A percentile compares a stretch with the other conserved stretches of the same genome.
Conservation (phyloP, 1,139 yeast species). For the Candida anutae region DNA sequence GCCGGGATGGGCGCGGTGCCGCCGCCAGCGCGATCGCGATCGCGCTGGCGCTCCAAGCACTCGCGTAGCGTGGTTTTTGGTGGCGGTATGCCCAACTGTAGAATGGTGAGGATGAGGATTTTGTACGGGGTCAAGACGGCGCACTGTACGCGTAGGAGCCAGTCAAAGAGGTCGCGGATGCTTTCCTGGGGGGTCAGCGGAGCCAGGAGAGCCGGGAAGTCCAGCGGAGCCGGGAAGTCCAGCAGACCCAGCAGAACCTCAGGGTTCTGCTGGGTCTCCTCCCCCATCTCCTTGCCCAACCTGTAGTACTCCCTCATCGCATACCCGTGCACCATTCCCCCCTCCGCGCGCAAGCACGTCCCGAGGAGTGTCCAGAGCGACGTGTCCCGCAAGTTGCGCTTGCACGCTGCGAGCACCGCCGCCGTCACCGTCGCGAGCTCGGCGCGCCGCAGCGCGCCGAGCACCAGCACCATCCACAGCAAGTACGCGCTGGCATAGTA, state of each 20-base stretch:
- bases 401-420: constrained; percentile 10
- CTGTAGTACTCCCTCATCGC: constrained; percentile 14
- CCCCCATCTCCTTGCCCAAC: no score
- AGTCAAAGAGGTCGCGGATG: no score
- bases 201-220: no score
- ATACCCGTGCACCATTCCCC: constrained; percentile 5
- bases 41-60: no score
- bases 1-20: no score
- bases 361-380: constrained; percentile 25
- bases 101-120: neutral
- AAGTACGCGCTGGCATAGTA: constrained; percentile 32
- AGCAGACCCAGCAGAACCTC: no score
- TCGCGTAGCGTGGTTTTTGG: no score
- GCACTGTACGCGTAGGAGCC: constrained; percentile 16
- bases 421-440: constrained; percentile 1
- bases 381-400: constrained; percentile 19
- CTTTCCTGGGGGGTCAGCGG: no score
- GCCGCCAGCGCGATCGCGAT: no score
- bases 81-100: no score
- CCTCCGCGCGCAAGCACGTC: constrained; percentile 4
- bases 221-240: no score
- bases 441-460: constrained; percentile 3
- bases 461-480: constrained; percentile 20
- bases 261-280: no score
- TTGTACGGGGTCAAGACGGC: constrained; percentile 11